Evolutionary conservation across 192 early-diverging fungal species (phyloP), one percentile per base, ranked within the genome.

Genomic region (Linnemannia elongata): DNA sequence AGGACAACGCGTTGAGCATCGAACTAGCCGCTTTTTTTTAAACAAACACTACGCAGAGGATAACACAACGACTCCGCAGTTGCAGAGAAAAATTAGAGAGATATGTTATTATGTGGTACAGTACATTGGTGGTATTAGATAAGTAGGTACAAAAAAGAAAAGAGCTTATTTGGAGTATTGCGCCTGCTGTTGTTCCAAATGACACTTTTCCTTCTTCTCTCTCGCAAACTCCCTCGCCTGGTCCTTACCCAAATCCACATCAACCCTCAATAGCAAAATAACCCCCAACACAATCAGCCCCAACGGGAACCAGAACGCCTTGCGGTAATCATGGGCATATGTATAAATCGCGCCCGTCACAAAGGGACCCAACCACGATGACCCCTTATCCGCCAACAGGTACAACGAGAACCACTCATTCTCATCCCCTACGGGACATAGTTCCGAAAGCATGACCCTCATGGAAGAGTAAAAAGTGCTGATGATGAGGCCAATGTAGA

Each of bases 401-500:
- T 89, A 95, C 27, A 95, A 60, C 6, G 91, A 91, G 80, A 94
- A 95, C 86, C 95, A 93, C 80, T 95, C 92, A 30, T 92, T 89
- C 80, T 95, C 95, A 55, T 87, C 88, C 0, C 95, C 95, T 22
- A 83, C 82, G 9, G 94, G 95, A 36, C 93, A 76, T n/a, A 95
- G 69, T 74, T 93, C 93, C 2, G 91, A 86, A 77, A 93, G 93
- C 55, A 93, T 57, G 10, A 88, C 90, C 17, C 93, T 82, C 74
- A 83, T 91, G 30, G 88, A 90, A 6, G 82, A 74, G n/a, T 90
- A 85, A 12, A 88, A 72, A 0, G 89, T 82, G 41, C 93, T 92
- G 47, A 94, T 80, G 22, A 94, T 77, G 22, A 94, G 45, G 3
- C 94, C 94, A 54, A 86, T 78, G 27, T 79, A 88, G 9, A 81